phyloP scores from a whole-genome alignment of 1,284 basidiomycete genomes.

The Termitomyces sp. region DNA sequence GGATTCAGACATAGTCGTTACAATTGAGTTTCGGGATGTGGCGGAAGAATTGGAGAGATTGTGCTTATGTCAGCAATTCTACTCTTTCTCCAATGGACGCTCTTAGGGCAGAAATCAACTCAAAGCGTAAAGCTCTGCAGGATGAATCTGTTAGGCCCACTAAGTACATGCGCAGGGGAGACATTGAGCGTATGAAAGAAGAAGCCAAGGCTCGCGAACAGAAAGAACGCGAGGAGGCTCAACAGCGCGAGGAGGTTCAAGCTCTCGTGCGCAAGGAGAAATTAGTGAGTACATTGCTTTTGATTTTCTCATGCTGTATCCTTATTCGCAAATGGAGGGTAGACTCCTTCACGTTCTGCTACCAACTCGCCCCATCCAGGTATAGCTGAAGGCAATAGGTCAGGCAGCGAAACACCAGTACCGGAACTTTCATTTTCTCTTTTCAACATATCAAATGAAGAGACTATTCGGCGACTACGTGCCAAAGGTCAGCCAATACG shows the following conservation, averaged over 20 bases:
- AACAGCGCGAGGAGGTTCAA: conserved; percentile 29
- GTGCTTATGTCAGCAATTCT: conserved; percentile 31
- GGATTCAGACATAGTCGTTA: conserved; percentile 56
- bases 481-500: conserved; percentile 92
- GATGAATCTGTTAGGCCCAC: conserved; percentile 42
- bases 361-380: conserved; percentile 38
- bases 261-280: conserved; percentile 23
- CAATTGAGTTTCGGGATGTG: conserved; percentile 31
- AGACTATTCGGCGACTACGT: conserved; percentile 85
- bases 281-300: conserved; percentile 37
- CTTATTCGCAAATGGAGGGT: conserved; percentile 39
- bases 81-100: conserved; percentile 65
- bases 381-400: conserved; percentile 25
- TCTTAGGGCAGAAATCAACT: conserved; percentile 83
- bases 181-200: conserved; percentile 69
- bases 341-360: conserved; percentile 38
- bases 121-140: conserved; percentile 76
- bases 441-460: conserved; percentile 93
- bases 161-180: conserved; percentile 87
- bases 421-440: conserved; percentile 45
- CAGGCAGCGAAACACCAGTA: conserved; percentile 37
- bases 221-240: conserved; percentile 39
- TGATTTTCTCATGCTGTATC: conserved; percentile 2
- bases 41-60: conserved; percentile 29
- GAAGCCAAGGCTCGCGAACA: conserved; percentile 53